phyloP scores from a whole-genome alignment of 495 filamentous ascomycete species.

The Penicillium antarcticum region DNA sequence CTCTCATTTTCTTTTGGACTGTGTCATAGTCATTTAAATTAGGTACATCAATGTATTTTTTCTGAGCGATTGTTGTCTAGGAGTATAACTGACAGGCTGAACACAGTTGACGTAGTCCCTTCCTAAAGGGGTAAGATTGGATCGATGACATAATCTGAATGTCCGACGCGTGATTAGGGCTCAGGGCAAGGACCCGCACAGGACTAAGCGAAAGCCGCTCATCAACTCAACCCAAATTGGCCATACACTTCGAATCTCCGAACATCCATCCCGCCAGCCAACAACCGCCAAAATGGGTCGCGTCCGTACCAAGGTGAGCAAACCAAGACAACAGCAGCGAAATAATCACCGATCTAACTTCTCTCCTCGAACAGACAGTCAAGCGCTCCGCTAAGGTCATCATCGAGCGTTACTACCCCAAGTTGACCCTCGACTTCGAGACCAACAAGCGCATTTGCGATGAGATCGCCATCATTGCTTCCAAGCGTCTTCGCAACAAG shows the following conservation, averaged over 20 bases:
- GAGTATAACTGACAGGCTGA: too few species aligned
- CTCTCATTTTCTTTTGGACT: slow-evolving; percentile 20
- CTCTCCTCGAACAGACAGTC: slow-evolving; percentile 65
- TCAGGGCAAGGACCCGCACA: slow-evolving; percentile 29
- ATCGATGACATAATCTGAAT: background rate
- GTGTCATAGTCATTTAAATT: slow-evolving; percentile 38
- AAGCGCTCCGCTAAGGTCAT: slow-evolving; percentile 99
- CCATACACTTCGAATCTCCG: slow-evolving; percentile 5
- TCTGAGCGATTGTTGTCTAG: background rate
- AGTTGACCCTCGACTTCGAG: slow-evolving; percentile 99
- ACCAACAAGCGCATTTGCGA: slow-evolving; percentile 99
- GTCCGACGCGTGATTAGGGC: slow-evolving; percentile 25
- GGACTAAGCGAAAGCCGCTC: slow-evolving; percentile 26
- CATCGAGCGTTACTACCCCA: slow-evolving; percentile 99
- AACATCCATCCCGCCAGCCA: slow-evolving; percentile 37
- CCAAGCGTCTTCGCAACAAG: slow-evolving; percentile 98
- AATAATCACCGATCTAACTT: slow-evolving; percentile 13
- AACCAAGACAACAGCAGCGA: background rate
- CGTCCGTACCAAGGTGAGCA: slow-evolving; percentile 75
- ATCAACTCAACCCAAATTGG: slow-evolving; percentile 12
- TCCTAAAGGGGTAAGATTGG: background rate
- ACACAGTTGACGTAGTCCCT: background rate
- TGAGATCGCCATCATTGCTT: slow-evolving; percentile 99
- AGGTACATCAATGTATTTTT: slow-evolving; percentile 18
- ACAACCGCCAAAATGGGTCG: slow-evolving; percentile 88